Conservation (phyloP, 345 rosid genomes). For the Theobroma cacao region DNA sequence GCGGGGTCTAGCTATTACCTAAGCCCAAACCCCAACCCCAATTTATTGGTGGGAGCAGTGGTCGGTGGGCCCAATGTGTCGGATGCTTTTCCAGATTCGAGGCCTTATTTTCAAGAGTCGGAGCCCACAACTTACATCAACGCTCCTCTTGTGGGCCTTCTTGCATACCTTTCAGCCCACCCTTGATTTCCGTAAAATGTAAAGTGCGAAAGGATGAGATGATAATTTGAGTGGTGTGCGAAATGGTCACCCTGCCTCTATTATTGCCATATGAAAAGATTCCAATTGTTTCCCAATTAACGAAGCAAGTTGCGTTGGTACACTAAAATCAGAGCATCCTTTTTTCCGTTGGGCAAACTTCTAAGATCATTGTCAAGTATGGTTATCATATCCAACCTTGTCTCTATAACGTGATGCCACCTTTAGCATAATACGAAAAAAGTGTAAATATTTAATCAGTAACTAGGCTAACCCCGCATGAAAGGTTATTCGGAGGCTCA, state of each 20-base stretch:
- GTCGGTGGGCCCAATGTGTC: constrained; percentile 85
- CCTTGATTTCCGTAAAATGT: constrained; percentile 21
- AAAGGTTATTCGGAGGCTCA: not conserved
- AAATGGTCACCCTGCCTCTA: constrained; percentile 50
- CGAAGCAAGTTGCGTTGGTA: constrained; percentile 10
- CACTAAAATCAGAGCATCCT: not conserved
- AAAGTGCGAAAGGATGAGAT: not conserved
- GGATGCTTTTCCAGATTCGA: constrained; percentile 76
- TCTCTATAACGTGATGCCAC: not conserved
- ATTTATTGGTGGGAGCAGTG: constrained; percentile 74
- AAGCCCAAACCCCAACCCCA: constrained; percentile 77
- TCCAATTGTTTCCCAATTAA: constrained; percentile 18
- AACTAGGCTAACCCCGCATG: too few species aligned
- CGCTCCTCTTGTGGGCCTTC: constrained; percentile 90
- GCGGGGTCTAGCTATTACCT: constrained; percentile 62
- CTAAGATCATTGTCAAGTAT: not conserved
- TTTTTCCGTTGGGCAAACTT: not conserved
- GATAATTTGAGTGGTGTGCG: constrained; percentile 47
- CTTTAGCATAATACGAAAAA: too few species aligned
- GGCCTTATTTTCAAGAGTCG: constrained; percentile 75
- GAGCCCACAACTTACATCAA: constrained; percentile 99
- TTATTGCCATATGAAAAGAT: constrained; percentile 15
- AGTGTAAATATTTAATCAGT: too few species aligned
- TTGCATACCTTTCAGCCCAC: constrained; percentile 76
- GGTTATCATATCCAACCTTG: not conserved